Evolutionary conservation across 148 eudicot species (phyloP), one percentile per base, ranked within the genome.

Genomic region (Agrostemma githago): DNA sequence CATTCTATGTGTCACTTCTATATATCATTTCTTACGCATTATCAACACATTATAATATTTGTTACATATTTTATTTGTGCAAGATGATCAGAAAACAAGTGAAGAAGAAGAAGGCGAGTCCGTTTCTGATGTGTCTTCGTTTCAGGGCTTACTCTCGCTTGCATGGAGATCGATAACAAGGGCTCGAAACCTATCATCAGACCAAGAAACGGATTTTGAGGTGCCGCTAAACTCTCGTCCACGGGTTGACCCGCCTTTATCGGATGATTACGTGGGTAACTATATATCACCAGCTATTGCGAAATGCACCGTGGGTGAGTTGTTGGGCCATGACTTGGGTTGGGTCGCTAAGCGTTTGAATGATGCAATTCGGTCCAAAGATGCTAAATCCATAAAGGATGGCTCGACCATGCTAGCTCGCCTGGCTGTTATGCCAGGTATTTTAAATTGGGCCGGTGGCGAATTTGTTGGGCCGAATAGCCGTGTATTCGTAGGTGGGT

Each of bases 201-300:
- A 12, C 4, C 80, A 85, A 46, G 68, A 82, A 73, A 92, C 94
- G 20, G 81, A 82, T 70, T 92, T 84, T 62, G 6, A 89, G 3
- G 77, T 92, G 87, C 87, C 88, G 0, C 85, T 84, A 0, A 88
- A 83, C 61, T 80, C 88, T 51, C 80, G 97, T 34, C 81, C 87
- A 69, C 70, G 92, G 41, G 64, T 92, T 0, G 84, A 80, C 20
- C 92, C 93, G 2, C 72, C 67, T 21, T 71, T 92, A 0, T 82
- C 87, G 21, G 83, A 88, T 6, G 53, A 79, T 11, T 85, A 84
- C 72, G 85, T 92, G 43, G 92, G 97, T 0, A 92, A 92, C 67
- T 83, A 88, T 56, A 82, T 89, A 11, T 78, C 79, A 3, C 61
- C 54, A 0, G 87, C 84, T 39, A 73, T 70, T 2, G 83, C 41